Evolutionary conservation across 257 asterid species (phyloP).

Genomic region (Fraxinus cuspidata): DNA sequence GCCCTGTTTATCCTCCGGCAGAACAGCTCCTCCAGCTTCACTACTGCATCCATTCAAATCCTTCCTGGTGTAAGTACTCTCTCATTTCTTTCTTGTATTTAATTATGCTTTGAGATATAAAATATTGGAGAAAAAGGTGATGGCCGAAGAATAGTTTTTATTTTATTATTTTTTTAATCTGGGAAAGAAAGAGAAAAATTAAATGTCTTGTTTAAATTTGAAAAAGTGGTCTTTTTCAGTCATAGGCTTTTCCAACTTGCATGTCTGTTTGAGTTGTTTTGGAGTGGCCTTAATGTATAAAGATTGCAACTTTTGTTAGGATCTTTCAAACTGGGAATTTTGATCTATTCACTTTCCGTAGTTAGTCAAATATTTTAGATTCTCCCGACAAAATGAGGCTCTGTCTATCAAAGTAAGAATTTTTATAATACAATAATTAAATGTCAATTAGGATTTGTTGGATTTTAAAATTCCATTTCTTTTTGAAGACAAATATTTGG

Average conservation of each 20-base stretch:
- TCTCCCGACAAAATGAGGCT: neutral
- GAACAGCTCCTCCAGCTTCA: conserved; percentile 94
- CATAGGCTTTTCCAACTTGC: conserved; percentile 23
- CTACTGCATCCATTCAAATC: conserved; percentile 98
- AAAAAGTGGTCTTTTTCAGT: conserved; percentile 22
- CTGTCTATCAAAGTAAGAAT: neutral
- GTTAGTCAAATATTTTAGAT: conserved; percentile 1
- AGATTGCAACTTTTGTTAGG: conserved; percentile 18
- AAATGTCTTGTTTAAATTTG: conserved; percentile 6
- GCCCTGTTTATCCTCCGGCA: conserved; percentile 78
- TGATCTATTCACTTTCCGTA: conserved; percentile 5
- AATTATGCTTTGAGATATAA: conserved; percentile 1
- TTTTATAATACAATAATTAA: neutral
- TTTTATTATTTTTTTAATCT: neutral
- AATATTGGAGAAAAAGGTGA: conserved; percentile 10
- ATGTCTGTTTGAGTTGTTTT: neutral
- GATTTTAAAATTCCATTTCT: conserved; percentile 6
- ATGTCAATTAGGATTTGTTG: conserved; percentile 3
- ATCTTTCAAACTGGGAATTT: conserved; percentile 17
- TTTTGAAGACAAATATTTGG: neutral
- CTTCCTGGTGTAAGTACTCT: conserved; percentile 75
- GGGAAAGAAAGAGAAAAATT: neutral
- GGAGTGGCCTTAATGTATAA: conserved; percentile 4
- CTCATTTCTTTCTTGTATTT: neutral
- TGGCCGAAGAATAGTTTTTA: neutral